These are phyloP conservation scores for Pleurotus platypus DNA, from an alignment of 768 basidiomycete species.

Conservation along the genomic window DNA sequence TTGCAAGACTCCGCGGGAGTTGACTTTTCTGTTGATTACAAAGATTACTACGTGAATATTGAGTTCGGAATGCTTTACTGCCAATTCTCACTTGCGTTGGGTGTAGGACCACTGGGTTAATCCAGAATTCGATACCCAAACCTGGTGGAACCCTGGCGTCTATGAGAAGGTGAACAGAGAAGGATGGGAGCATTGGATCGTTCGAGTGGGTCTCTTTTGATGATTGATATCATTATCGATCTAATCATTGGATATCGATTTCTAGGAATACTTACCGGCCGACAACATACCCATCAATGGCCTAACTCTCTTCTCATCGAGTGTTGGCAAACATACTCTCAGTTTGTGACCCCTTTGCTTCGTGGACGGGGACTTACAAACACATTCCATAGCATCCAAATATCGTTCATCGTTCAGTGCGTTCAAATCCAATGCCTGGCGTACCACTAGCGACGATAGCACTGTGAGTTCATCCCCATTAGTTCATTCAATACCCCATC, in stretches of 20 bases:
- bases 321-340: neutral
- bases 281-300: neutral
- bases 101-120: neutral
- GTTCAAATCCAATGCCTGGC: constrained; percentile 1
- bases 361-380: no score
- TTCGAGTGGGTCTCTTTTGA: no score
- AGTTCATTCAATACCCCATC: no score
- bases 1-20: neutral
- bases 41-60: neutral
- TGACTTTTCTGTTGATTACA: neutral
- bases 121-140: neutral
- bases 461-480: neutral
- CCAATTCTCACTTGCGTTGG: neutral
- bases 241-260: no score
- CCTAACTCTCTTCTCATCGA: neutral
- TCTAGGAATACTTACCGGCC: neutral
- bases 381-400: neutral
- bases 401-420: neutral
- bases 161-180: no score
- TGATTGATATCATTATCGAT: no score
- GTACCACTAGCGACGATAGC: neutral
- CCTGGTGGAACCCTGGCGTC: neutral
- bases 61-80: neutral
- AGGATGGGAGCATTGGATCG: no score
- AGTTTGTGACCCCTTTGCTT: neutral